A percentile compares a stretch with the other conserved stretches of the same genome.
Conservation (phyloP, 83 land plant genomes). For the Picea abies region DNA sequence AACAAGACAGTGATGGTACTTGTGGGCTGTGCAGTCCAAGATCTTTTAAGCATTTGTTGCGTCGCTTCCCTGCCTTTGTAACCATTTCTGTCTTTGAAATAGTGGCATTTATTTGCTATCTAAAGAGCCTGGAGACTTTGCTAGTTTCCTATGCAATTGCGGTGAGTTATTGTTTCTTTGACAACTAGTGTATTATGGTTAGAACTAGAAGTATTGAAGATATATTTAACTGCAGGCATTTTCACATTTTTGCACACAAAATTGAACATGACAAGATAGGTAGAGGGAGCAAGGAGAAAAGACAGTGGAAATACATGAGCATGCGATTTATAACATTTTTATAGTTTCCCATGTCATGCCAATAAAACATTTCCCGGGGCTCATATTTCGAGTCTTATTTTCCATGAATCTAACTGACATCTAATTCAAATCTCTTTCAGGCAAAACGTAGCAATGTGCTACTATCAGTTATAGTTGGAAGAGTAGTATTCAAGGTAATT, state of each 20-base stretch:
- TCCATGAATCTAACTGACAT: not conserved
- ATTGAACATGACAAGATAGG: not conserved
- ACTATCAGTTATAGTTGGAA: slow-evolving; percentile 39
- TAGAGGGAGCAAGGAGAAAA: not conserved
- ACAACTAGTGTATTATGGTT: not conserved
- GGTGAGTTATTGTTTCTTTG: slow-evolving; percentile 28
- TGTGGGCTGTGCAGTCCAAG: slow-evolving; percentile 30
- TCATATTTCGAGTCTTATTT: not conserved
- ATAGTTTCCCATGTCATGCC: not conserved
- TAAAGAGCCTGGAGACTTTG: slow-evolving; percentile 48
- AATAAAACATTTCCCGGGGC: not conserved
- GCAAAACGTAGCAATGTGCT: slow-evolving; percentile 48
- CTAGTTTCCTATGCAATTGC: slow-evolving; percentile 47
- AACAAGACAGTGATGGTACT: not conserved
- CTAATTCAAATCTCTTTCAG: slow-evolving; percentile 18
- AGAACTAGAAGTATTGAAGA: not conserved
- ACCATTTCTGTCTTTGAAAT: slow-evolving; percentile 36
- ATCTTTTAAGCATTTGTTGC: slow-evolving; percentile 41
- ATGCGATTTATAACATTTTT: not conserved
- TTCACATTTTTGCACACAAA: not conserved
- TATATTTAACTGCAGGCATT: slow-evolving; percentile 8
- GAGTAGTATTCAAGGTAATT: slow-evolving; percentile 36
- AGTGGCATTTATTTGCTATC: slow-evolving; percentile 40
- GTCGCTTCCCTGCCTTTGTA: slow-evolving; percentile 29
- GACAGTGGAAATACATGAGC: not conserved